Percentiles rank a stretch among this genome's conserved stretches.
phyloP scores from a whole-genome alignment of 2,329 filamentous ascomycete genomes.

The Penicillium verrucosum region DNA sequence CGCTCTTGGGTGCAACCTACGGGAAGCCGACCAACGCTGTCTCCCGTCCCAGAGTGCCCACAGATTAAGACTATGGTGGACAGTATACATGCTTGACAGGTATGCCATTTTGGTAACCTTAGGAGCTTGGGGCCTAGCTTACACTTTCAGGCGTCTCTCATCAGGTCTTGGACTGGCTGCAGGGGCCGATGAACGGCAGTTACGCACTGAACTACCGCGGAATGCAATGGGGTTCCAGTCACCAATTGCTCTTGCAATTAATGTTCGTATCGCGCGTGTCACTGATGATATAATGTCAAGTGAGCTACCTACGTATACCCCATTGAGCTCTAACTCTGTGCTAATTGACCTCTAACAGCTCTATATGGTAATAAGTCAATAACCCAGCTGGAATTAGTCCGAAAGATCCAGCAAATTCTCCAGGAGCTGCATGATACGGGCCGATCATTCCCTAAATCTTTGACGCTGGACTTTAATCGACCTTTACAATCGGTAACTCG shows the following conservation, averaged over 20 bases:
- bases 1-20: conserved; percentile 17
- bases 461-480: conserved; percentile 17
- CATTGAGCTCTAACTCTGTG: not conserved
- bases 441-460: conserved; percentile 14
- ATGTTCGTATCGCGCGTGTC: conserved; percentile 21
- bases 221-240: conserved; percentile 18
- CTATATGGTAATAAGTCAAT: conserved; percentile 21
- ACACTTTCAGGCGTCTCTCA: conserved; percentile 15
- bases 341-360: conserved; percentile 4
- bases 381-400: conserved; percentile 18
- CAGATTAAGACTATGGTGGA: conserved; percentile 24
- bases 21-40: conserved; percentile 16
- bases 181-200: conserved; percentile 20
- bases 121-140: not conserved
- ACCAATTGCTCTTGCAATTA: conserved; percentile 18
- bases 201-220: conserved; percentile 13
- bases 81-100: conserved; percentile 25
- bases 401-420: conserved; percentile 15
- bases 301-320: not conserved
- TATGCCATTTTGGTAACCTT: not conserved
- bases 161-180: conserved; percentile 20
- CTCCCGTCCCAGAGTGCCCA: conserved; percentile 22
- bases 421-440: conserved; percentile 17
- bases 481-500: conserved; percentile 17
- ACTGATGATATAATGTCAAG: conserved; percentile 24